phyloP scores from a whole-genome alignment of 768 basidiomycete genomes.

The Agaricus sinodeliciosus region DNA sequence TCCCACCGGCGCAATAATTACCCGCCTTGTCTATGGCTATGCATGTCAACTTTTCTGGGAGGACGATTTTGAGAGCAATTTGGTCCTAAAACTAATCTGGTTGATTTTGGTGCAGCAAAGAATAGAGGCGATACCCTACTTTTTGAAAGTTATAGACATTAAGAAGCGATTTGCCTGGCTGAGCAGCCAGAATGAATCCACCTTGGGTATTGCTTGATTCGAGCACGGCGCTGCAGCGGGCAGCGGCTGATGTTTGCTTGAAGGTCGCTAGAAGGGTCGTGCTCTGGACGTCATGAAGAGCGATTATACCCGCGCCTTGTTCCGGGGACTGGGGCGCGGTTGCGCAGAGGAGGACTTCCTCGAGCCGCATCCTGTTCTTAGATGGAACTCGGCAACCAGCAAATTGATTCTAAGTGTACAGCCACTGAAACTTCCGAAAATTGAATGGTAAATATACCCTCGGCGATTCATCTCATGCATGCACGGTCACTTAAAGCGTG shows the following conservation, averaged over 20 bases:
- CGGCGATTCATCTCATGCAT: no score
- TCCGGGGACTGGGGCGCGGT: constrained; percentile 42
- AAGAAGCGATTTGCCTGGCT: constrained; percentile 82
- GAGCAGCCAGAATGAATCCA: constrained; percentile 78
- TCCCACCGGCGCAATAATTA: constrained; percentile 81
- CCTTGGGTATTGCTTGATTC: constrained; percentile 68
- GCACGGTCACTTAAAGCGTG: no score
- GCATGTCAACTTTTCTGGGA: constrained; percentile 86
- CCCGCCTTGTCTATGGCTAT: constrained; percentile 71
- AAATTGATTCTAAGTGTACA: no score
- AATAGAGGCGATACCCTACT: constrained; percentile 32
- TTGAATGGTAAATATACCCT: not conserved
- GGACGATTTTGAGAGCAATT: constrained; percentile 74
- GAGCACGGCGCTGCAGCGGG: constrained; percentile 63
- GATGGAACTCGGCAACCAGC: no score
- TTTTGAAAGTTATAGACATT: constrained; percentile 95
- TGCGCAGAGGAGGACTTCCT: constrained; percentile 63
- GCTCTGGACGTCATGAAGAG: constrained; percentile 78
- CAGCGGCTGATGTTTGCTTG: constrained; percentile 70
- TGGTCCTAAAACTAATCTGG: constrained; percentile 61
- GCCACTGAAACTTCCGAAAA: not conserved
- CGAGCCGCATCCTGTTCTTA: constrained; percentile 43
- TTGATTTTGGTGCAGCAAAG: constrained; percentile 1
- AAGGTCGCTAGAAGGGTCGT: constrained; percentile 75
- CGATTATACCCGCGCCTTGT: constrained; percentile 55